A percentile compares a stretch with the other conserved stretches of the same genome.
These are phyloP conservation scores for Colletotrichum incanum DNA, from an alignment of 2,329 filamentous ascomycete genomes.

Conservation along the genomic window DNA sequence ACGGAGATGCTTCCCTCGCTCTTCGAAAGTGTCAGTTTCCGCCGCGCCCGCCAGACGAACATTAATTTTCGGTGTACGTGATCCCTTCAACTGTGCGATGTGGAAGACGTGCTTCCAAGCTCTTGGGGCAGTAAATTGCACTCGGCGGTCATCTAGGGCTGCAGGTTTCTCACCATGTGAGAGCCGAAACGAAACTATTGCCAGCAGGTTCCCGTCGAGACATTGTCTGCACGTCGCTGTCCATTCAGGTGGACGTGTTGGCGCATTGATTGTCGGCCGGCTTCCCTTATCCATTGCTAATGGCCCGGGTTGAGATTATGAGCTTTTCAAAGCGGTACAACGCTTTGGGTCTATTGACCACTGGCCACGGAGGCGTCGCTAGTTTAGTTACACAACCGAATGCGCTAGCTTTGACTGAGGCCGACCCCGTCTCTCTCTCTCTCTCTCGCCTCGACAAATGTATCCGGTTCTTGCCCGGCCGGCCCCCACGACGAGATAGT, in stretches of 20 bases:
- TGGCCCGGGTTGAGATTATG: neutral
- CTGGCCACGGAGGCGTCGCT: constrained; percentile 30
- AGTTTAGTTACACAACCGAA: constrained; percentile 13
- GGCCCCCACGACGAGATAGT: constrained; percentile 2
- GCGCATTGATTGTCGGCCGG: constrained; percentile 28
- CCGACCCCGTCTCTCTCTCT: neutral
- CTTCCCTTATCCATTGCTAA: constrained; percentile 18
- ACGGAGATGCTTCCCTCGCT: neutral
- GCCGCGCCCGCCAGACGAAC: neutral
- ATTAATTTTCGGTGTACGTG: neutral
- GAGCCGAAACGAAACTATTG: constrained; percentile 1
- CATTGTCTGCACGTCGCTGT: neutral
- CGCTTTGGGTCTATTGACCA: constrained; percentile 26
- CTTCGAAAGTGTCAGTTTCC: neutral
- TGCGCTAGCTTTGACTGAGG: constrained; percentile 25
- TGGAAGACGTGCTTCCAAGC: neutral
- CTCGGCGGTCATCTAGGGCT: neutral
- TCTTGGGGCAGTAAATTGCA: neutral
- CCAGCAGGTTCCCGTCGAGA: constrained; percentile 14
- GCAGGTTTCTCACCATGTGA: neutral
- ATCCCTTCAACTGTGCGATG: neutral
- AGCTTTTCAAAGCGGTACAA: constrained; percentile 6
- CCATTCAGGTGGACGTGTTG: constrained; percentile 33
- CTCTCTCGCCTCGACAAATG: constrained; percentile 24
- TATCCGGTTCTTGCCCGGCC: constrained; percentile 26